Conservation (phyloP, 106 monocot genomes). For the Chionographis japonica region DNA sequence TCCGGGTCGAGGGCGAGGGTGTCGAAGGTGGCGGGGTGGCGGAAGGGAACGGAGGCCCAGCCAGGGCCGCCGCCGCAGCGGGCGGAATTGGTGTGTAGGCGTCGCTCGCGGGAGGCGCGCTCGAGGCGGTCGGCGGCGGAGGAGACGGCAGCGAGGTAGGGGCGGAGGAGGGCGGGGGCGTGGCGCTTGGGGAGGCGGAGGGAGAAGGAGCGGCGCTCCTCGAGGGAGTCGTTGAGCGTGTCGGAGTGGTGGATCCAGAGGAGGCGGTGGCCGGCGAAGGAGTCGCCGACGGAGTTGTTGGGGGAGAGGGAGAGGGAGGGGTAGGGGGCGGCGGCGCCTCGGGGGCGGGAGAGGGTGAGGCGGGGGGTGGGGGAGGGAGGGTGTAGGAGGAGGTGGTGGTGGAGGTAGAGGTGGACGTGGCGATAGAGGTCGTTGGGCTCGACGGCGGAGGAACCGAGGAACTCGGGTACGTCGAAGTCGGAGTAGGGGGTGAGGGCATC, state of each 20-base stretch:
- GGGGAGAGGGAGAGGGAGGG: slow-evolving; percentile 52
- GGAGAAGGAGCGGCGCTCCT: slow-evolving; percentile 85
- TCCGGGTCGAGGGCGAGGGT: slow-evolving; percentile 69
- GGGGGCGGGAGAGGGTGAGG: slow-evolving; percentile 42
- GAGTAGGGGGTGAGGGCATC: slow-evolving; percentile 84
- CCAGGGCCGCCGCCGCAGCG: slow-evolving; percentile 7
- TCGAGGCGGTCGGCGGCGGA: slow-evolving; percentile 35
- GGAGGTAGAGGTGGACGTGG: slow-evolving; percentile 79
- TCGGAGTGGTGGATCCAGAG: slow-evolving; percentile 86
- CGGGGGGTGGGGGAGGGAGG: slow-evolving; percentile 17
- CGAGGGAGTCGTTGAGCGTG: slow-evolving; percentile 83
- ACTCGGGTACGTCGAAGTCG: slow-evolving; percentile 87
- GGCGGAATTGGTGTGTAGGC: slow-evolving; percentile 60
- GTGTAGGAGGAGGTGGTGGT: slow-evolving; percentile 42
- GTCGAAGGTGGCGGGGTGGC: slow-evolving; percentile 77
- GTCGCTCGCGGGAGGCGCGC: slow-evolving; percentile 49
- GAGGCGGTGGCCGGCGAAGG: slow-evolving; percentile 50
- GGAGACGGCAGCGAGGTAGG: slow-evolving; percentile 65
- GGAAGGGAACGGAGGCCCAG: slow-evolving; percentile 82
- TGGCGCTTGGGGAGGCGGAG: slow-evolving; percentile 74
- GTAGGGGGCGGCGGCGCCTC: slow-evolving; percentile 24
- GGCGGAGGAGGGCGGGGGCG: slow-evolving; percentile 32
- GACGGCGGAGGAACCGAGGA: slow-evolving; percentile 61
- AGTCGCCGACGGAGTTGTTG: slow-evolving; percentile 65
- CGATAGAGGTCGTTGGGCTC: slow-evolving; percentile 86